Percentiles rank a stretch among this genome's conserved stretches.
Conservation (phyloP, 2,329 filamentous ascomycete genomes). For the Phialophora tarda region DNA sequence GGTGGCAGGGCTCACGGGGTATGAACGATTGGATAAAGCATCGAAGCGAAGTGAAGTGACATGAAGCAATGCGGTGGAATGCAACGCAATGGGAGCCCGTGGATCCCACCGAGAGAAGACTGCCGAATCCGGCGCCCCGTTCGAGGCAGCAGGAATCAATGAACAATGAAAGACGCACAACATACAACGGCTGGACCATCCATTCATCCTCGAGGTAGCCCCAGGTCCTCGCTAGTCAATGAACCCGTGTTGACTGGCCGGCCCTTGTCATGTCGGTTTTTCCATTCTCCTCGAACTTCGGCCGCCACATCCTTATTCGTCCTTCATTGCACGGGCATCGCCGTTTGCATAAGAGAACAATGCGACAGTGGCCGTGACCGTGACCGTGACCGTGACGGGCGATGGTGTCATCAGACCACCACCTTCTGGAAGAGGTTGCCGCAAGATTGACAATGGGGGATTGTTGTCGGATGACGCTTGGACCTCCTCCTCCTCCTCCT, state of each 20-base stretch:
- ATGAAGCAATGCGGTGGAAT: background rate
- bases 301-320: background rate
- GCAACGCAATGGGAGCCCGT: background rate
- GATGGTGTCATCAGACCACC: background rate
- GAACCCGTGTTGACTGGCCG: background rate
- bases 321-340: background rate
- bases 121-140: too few species aligned
- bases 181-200: background rate
- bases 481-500: background rate
- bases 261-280: background rate
- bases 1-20: background rate
- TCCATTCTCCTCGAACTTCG: background rate
- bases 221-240: background rate
- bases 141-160: background rate
- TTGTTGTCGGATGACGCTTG: background rate
- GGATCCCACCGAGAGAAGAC: background rate
- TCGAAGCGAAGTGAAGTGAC: background rate
- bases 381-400: background rate
- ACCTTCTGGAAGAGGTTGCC: too few species aligned
- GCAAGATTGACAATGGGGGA: too few species aligned
- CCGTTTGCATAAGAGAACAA: background rate
- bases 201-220: background rate
- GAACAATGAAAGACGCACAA: background rate
- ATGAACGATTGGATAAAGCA: background rate
- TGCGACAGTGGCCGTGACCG: background rate